Percentiles rank a stretch among this genome's conserved stretches.
Evolutionary conservation across 2,329 filamentous ascomycete genomes (phyloP).

Genomic region (Cladosporium sp.): DNA sequence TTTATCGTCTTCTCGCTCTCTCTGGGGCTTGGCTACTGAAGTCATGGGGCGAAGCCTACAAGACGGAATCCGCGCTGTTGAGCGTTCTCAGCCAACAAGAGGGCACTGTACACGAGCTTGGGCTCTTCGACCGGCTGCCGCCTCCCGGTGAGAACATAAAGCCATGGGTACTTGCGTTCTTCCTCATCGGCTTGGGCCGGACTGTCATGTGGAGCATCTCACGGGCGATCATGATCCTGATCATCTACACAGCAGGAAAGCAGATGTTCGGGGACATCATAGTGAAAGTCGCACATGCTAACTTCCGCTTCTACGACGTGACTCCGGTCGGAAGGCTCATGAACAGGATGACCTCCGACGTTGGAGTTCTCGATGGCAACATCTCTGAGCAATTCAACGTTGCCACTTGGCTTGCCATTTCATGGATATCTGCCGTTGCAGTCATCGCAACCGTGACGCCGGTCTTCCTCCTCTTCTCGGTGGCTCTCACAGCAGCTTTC

Average conservation of each 20-base stretch:
- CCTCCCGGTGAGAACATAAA: constrained; percentile 65
- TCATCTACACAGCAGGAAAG: constrained; percentile 76
- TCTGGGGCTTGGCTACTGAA: constrained; percentile 79
- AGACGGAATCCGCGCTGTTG: constrained; percentile 26
- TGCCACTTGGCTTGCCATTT: constrained; percentile 69
- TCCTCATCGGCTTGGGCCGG: constrained; percentile 63
- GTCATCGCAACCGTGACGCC: constrained; percentile 82
- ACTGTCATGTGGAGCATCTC: constrained; percentile 61
- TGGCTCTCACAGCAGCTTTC: constrained; percentile 67
- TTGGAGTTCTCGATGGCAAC: constrained; percentile 85
- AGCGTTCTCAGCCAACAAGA: background rate
- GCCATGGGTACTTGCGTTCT: constrained; percentile 74
- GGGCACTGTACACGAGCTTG: constrained; percentile 16
- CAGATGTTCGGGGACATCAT: constrained; percentile 73
- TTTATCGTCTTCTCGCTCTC: constrained; percentile 66
- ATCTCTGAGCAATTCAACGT: constrained; percentile 72
- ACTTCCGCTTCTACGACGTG: constrained; percentile 87
- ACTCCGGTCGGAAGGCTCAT: constrained; percentile 87
- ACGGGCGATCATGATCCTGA: constrained; percentile 69
- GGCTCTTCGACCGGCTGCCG: constrained; percentile 58
- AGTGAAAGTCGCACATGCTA: constrained; percentile 71
- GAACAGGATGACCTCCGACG: constrained; percentile 89
- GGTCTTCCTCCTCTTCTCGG: constrained; percentile 70
- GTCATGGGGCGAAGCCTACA: constrained; percentile 79
- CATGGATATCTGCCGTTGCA: constrained; percentile 69